phyloP scores from a whole-genome alignment of 2,329 filamentous ascomycete species.

The Lithohypha guttulata region DNA sequence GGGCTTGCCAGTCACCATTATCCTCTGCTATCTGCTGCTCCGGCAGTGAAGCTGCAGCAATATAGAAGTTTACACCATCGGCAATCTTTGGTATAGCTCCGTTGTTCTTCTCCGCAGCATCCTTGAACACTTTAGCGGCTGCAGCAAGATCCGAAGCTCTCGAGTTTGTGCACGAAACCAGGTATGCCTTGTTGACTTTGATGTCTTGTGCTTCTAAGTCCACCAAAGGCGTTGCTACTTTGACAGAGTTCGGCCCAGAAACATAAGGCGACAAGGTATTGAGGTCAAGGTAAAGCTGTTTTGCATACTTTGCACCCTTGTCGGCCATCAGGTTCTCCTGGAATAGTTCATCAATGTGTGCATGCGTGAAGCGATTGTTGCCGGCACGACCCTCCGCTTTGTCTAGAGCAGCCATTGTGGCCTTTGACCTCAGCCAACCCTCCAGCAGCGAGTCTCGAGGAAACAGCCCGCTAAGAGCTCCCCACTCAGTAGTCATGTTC shows the following conservation, averaged over 20 bases:
- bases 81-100: constrained; percentile 61
- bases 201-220: constrained; percentile 67
- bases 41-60: constrained; percentile 69
- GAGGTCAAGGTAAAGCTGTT: constrained; percentile 70
- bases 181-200: constrained; percentile 69
- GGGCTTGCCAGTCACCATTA: constrained; percentile 71
- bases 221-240: constrained; percentile 65
- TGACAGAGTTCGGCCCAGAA: constrained; percentile 82
- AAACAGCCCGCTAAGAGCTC: constrained; percentile 58
- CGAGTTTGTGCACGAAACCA: constrained; percentile 84
- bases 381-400: constrained; percentile 38
- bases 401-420: constrained; percentile 56
- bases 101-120: constrained; percentile 52
- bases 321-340: constrained; percentile 59
- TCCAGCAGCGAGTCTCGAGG: constrained; percentile 65
- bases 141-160: constrained; percentile 69
- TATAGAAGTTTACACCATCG: constrained; percentile 70
- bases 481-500: constrained; percentile 29
- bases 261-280: constrained; percentile 76
- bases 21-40: constrained; percentile 73
- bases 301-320: constrained; percentile 68
- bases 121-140: constrained; percentile 74
- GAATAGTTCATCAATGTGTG: constrained; percentile 61
- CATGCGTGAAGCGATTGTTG: constrained; percentile 57
- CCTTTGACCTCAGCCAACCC: constrained; percentile 66